phyloP scores from a whole-genome alignment of 2,329 filamentous ascomycete species.

The Penicillium decumbens region DNA sequence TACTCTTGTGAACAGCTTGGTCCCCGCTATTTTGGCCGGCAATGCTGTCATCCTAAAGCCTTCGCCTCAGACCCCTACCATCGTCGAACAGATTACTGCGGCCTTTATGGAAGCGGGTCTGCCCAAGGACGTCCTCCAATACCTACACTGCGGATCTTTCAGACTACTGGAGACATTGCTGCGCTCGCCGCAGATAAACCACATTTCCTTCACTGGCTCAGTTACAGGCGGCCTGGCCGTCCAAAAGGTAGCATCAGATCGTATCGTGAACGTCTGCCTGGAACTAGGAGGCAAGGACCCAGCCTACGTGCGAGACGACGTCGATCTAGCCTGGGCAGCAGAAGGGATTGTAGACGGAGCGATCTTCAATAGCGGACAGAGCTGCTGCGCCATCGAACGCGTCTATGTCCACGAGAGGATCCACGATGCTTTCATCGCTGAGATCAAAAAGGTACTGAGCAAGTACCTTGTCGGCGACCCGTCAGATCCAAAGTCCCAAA shows the following conservation, averaged over 20 bases:
- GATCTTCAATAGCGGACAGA: slow-evolving; percentile 98
- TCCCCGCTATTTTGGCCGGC: slow-evolving; percentile 84
- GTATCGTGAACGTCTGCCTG: slow-evolving; percentile 81
- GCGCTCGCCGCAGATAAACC: slow-evolving; percentile 66
- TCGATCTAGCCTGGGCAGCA: slow-evolving; percentile 84
- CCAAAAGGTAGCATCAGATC: slow-evolving; percentile 76
- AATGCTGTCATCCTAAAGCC: slow-evolving; percentile 93
- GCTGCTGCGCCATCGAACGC: slow-evolving; percentile 87
- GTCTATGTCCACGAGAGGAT: slow-evolving; percentile 85
- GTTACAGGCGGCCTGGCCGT: slow-evolving; percentile 82
- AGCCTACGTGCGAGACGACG: slow-evolving; percentile 79
- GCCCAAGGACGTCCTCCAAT: slow-evolving; percentile 78
- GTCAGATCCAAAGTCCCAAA: slow-evolving; percentile 68
- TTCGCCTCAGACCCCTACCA: slow-evolving; percentile 88
- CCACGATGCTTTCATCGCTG: slow-evolving; percentile 75
- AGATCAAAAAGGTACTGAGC: slow-evolving; percentile 71
- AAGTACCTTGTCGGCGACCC: slow-evolving; percentile 88
- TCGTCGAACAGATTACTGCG: slow-evolving; percentile 75
- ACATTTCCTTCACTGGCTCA: slow-evolving; percentile 91
- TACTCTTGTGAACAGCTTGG: slow-evolving; percentile 84
- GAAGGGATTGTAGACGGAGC: slow-evolving; percentile 92
- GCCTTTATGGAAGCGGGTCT: slow-evolving; percentile 77
- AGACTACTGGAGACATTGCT: slow-evolving; percentile 72
- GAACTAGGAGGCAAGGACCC: slow-evolving; percentile 53
- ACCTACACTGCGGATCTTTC: slow-evolving; percentile 82